Conservation (phyloP, 78 protist genomes). For the Bodo saltans region DNA sequence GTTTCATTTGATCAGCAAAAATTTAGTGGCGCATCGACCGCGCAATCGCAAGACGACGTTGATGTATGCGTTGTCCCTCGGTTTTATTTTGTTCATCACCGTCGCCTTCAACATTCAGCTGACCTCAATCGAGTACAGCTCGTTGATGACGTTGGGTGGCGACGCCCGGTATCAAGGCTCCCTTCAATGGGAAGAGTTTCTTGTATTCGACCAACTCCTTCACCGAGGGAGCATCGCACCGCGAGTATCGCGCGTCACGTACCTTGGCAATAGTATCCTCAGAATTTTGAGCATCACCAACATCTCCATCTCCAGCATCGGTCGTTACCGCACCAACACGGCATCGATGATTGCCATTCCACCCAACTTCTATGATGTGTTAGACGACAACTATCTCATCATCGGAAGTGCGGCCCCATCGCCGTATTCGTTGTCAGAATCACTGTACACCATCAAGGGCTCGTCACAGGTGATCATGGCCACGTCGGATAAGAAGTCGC, state of each 20-base stretch:
- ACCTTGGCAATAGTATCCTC: background rate
- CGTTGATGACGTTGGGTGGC: too few relatives aligned
- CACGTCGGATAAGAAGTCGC: too few relatives aligned
- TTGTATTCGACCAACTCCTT: too few relatives aligned
- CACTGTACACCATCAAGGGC: background rate
- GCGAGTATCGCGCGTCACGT: background rate
- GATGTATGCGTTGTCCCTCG: conserved; percentile 76
- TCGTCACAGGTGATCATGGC: background rate
- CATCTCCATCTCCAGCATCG: background rate
- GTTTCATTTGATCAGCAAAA: conserved; percentile 61
- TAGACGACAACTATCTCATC: background rate
- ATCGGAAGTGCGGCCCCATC: background rate
- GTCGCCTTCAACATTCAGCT: conserved; percentile 58
- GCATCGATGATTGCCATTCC: conserved; percentile 31
- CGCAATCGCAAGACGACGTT: conserved; percentile 87
- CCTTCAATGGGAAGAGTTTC: too few relatives aligned
- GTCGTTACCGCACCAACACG: background rate
- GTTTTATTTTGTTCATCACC: conserved; percentile 77
- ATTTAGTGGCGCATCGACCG: conserved; percentile 80
- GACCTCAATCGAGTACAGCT: background rate
- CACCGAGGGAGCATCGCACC: background rate
- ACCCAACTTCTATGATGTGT: conserved; percentile 49
- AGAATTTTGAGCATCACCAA: background rate
- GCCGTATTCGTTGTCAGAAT: background rate
- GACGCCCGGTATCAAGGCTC: too few relatives aligned